Evolutionary conservation across 306 rosid genomes (phyloP), one percentile per base, ranked within the genome.

Genomic region (Medicago lupulina): DNA sequence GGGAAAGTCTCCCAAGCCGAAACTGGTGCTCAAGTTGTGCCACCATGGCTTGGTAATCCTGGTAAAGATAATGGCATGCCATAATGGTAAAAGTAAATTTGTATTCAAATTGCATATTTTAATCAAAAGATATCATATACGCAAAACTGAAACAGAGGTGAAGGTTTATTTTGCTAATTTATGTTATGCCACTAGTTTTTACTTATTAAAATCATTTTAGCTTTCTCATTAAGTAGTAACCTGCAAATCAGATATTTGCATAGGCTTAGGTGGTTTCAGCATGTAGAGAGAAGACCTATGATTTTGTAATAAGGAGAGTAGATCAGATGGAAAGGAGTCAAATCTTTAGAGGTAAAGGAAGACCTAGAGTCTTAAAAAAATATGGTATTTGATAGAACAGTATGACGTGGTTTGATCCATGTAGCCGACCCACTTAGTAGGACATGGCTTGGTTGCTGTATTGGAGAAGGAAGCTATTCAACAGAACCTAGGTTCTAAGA

Each of bases 11-110:
- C 79, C 97, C 89, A 15, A 92, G 92, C 55, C 90, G 93, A 80
- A 94, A 94, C 79, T 94, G 98, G 83, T 94, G 98, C 80, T 94
- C 98, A 16, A 94, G 95, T 74, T 94, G 98, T 55, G 98, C 97
- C 83, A 94, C 97, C 97, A 94, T 86, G 76, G 96, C 92, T 82
- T 90, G 95, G 85, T 94, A 94, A 89, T 94, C 98, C 98, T 92
- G 84, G 81, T 70, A 57, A 60, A 81, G 61, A 40, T 79, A 74
- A 46, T 70, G 41, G 23, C 46, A 54, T 71, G 41, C 28, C 36
- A 44, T 14, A 5, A 55, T n/a, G 55, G 55, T 73, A 75, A 64
- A 73, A 79, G 79, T 9, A 63, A 67, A 71, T 25, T 51, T 61
- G 38, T 67, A 60, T 75, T 77, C 67, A 67, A 73, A 81, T 51